Evolutionary conservation across 495 filamentous ascomycete genomes (phyloP).

Genomic region (Talaromyces thailandensis): DNA sequence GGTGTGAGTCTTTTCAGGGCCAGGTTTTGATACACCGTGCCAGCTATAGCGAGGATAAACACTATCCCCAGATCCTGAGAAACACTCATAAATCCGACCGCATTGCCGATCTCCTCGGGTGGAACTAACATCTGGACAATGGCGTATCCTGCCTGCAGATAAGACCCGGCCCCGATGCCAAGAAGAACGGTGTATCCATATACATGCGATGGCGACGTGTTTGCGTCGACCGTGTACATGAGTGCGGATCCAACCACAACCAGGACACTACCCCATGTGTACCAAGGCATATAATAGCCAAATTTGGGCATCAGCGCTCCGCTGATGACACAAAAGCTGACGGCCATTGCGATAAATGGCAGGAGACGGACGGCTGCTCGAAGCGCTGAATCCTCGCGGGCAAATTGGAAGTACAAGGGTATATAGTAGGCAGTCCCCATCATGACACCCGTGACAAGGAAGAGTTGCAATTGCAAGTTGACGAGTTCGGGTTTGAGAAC

Average conservation of each 20-base stretch:
- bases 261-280: conserved; percentile 34
- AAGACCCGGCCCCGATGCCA: conserved; percentile 44
- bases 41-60: conserved; percentile 48
- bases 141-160: conserved; percentile 42
- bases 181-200: conserved; percentile 28
- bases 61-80: conserved; percentile 43
- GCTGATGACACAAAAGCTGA: conserved; percentile 27
- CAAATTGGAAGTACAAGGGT: conserved; percentile 41
- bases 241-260: conserved; percentile 37
- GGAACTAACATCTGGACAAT: conserved; percentile 42
- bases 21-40: conserved; percentile 45
- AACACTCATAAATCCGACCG: conserved; percentile 40
- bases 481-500: background rate
- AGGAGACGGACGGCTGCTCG: conserved; percentile 28
- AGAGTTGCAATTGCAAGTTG: background rate
- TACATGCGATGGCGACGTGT: conserved; percentile 12
- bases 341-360: conserved; percentile 16
- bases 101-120: conserved; percentile 26
- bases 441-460: background rate
- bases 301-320: conserved; percentile 37
- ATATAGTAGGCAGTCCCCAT: conserved; percentile 33
- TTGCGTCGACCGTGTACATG: conserved; percentile 41
- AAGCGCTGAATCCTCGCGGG: conserved; percentile 21
- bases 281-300: conserved; percentile 50
- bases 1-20: conserved; percentile 10